Conservation (phyloP, 2,329 filamentous ascomycete genomes). For the Passalora sequoiae region DNA sequence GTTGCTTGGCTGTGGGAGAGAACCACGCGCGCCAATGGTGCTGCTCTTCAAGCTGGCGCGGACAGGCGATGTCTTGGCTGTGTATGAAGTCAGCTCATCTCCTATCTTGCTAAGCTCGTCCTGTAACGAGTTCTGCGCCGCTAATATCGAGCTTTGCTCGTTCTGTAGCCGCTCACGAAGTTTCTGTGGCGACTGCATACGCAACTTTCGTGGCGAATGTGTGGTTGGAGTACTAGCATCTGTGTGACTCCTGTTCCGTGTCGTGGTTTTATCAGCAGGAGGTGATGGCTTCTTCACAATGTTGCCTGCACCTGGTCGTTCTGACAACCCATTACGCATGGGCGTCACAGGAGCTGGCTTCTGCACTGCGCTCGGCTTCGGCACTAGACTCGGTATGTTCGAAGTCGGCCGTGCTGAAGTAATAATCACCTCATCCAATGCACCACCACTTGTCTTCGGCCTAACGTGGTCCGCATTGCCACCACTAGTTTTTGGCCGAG, state of each 20-base stretch:
- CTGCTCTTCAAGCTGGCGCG: constrained; percentile 13
- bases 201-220: constrained; percentile 48
- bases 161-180: constrained; percentile 76
- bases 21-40: constrained; percentile 20
- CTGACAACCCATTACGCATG: constrained; percentile 46
- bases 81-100: constrained; percentile 61
- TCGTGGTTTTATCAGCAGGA: constrained; percentile 25
- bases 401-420: constrained; percentile 34
- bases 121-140: constrained; percentile 64
- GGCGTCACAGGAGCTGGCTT: constrained; percentile 37
- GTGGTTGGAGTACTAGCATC: constrained; percentile 8
- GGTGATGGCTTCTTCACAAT: constrained; percentile 59
- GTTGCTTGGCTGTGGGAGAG: constrained; percentile 17
- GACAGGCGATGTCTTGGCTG: constrained; percentile 14
- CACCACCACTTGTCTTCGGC: constrained; percentile 27
- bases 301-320: constrained; percentile 47
- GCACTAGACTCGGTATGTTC: constrained; percentile 45
- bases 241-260: constrained; percentile 15
- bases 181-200: constrained; percentile 60
- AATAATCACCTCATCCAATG: constrained; percentile 26
- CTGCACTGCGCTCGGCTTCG: constrained; percentile 34
- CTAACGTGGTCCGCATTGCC: constrained; percentile 21
- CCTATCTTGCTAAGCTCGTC: constrained; percentile 75
- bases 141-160: constrained; percentile 69
- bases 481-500: constrained; percentile 26